These are phyloP conservation scores for Pythium dissotocum DNA, from an alignment of 352 stramenopile species.

Conservation along the genomic window DNA sequence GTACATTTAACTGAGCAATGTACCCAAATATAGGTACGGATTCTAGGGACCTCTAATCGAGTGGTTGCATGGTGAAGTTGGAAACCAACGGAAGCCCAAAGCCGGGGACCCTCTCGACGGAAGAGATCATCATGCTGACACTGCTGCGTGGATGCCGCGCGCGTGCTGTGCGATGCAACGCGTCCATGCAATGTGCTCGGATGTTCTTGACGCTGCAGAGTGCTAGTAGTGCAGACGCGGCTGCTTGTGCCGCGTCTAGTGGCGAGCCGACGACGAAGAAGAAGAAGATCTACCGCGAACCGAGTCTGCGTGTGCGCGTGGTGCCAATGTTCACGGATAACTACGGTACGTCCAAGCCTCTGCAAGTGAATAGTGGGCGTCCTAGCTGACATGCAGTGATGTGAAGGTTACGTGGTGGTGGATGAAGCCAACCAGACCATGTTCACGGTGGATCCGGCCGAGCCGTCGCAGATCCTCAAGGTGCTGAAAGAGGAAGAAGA, in stretches of 20 bases:
- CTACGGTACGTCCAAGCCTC: slow-evolving; percentile 45
- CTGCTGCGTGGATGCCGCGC: not conserved
- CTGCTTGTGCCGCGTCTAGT: not conserved
- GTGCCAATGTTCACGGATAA: slow-evolving; percentile 85
- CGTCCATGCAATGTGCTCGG: not conserved
- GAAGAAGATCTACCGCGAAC: slow-evolving; percentile 66
- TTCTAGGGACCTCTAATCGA: slow-evolving; percentile 15
- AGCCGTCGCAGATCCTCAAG: slow-evolving; percentile 58
- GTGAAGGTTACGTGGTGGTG: slow-evolving; percentile 71
- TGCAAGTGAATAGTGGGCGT: not conserved
- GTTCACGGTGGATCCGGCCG: slow-evolving; percentile 76
- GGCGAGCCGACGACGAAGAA: slow-evolving; percentile 18
- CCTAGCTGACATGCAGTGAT: not conserved
- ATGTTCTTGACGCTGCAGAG: slow-evolving; percentile 9
- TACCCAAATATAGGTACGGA: not conserved
- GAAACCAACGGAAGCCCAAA: not conserved
- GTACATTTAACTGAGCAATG: not conserved
- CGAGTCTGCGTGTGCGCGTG: slow-evolving; percentile 79
- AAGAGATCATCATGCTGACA: not conserved
- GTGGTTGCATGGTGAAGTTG: slow-evolving; percentile 19
- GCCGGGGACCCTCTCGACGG: too few species aligned
- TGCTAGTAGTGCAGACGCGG: not conserved
- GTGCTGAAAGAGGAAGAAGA: slow-evolving; percentile 74
- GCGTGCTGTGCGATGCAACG: not conserved
- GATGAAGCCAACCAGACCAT: slow-evolving; percentile 84